phyloP scores from a whole-genome alignment of 2,329 filamentous ascomycete species.

The Chlorencoelia australis region DNA sequence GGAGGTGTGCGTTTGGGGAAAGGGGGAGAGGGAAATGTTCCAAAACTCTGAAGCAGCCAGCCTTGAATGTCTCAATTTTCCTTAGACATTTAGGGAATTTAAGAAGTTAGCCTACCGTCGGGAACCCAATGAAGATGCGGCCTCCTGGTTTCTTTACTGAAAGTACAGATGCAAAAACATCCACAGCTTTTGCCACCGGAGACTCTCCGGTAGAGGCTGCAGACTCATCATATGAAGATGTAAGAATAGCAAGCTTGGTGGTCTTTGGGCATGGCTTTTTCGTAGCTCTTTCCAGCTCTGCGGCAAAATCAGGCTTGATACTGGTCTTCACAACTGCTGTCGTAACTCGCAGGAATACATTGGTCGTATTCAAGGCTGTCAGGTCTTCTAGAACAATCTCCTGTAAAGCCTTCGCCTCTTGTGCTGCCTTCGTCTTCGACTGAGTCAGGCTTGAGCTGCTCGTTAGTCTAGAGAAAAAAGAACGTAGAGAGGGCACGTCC shows the following conservation, averaged over 20 bases:
- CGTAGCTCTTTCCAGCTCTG: constrained; percentile 87
- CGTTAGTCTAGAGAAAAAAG: constrained; percentile 73
- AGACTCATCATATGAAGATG: constrained; percentile 82
- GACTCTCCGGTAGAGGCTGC: constrained; percentile 40
- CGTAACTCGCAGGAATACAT: constrained; percentile 81
- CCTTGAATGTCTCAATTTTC: no score
- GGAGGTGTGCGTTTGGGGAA: no score
- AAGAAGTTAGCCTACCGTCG: no score
- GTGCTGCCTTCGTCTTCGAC: constrained; percentile 44
- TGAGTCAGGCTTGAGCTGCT: constrained; percentile 41
- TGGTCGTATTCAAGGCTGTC: constrained; percentile 58
- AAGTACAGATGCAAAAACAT: constrained; percentile 84
- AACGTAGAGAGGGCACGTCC: constrained; percentile 55
- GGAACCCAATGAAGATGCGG: constrained; percentile 93
- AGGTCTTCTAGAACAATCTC: constrained; percentile 60
- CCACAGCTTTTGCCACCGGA: constrained; percentile 47
- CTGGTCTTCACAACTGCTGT: constrained; percentile 74
- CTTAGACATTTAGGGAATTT: no score
- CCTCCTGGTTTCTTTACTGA: constrained; percentile 75
- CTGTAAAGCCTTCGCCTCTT: constrained; percentile 53
- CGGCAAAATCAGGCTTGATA: constrained; percentile 60
- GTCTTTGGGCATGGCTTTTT: constrained; percentile 91
- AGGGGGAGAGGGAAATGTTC: no score
- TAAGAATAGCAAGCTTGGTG: constrained; percentile 78
- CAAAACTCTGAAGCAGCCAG: no score